Conservation (phyloP, 257 asterid genomes). For the Gentiana straminea region DNA sequence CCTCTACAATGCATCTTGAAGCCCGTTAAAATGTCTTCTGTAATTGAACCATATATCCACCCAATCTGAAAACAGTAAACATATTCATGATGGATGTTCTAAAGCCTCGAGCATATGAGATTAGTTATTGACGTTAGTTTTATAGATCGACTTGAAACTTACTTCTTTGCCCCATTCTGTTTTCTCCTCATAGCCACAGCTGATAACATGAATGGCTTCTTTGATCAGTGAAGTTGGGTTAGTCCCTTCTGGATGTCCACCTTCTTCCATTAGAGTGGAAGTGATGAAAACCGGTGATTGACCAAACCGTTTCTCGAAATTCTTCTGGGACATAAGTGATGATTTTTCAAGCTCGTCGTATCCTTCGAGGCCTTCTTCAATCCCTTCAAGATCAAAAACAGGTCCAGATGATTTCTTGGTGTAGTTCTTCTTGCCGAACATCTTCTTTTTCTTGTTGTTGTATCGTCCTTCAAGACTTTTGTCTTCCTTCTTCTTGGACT, state of each 20-base stretch:
- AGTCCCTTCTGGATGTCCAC: slow-evolving; percentile 72
- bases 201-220: slow-evolving; percentile 85
- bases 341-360: slow-evolving; percentile 81
- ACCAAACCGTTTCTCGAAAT: slow-evolving; percentile 71
- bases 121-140: no score
- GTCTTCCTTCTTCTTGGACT: slow-evolving; percentile 56
- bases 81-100: no score
- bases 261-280: slow-evolving; percentile 74
- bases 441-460: slow-evolving; percentile 55
- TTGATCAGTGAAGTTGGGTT: slow-evolving; percentile 47
- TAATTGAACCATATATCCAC: slow-evolving; percentile 79
- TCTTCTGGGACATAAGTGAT: slow-evolving; percentile 82
- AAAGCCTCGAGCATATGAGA: no score
- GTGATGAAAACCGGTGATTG: slow-evolving; percentile 74
- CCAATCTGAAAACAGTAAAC: slow-evolving; percentile 47
- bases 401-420: slow-evolving; percentile 43
- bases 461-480: slow-evolving; percentile 39
- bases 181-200: slow-evolving; percentile 84
- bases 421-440: slow-evolving; percentile 51
- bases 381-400: slow-evolving; percentile 68
- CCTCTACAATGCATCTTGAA: slow-evolving; percentile 95
- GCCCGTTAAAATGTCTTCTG: slow-evolving; percentile 80
- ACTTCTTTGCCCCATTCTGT: slow-evolving; percentile 95
- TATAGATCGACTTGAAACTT: slow-evolving; percentile 2
- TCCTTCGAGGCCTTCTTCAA: slow-evolving; percentile 85